Evolutionary conservation across 495 filamentous ascomycete species (phyloP).

Genomic region (Aspergillus heteromorphus): DNA sequence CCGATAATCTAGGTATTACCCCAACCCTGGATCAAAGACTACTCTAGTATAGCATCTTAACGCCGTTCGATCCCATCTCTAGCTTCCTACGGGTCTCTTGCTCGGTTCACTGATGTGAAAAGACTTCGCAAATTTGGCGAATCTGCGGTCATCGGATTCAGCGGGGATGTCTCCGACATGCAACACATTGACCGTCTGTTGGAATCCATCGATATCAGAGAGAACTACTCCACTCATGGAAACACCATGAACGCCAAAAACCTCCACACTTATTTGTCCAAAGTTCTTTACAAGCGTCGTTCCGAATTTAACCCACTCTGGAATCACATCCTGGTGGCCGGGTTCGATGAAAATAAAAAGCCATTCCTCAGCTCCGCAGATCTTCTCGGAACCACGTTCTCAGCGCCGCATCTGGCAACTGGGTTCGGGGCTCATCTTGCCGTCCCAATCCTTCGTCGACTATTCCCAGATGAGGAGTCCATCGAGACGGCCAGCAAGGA

Average conservation of each 20-base stretch:
- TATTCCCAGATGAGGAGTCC: constrained; percentile 74
- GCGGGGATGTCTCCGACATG: constrained; percentile 97
- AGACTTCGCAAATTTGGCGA: constrained; percentile 73
- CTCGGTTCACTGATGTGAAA: constrained; percentile 93
- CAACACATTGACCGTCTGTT: constrained; percentile 92
- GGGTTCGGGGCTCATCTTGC: constrained; percentile 92
- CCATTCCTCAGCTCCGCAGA: constrained; percentile 90
- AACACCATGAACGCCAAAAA: constrained; percentile 78
- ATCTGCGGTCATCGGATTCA: constrained; percentile 74
- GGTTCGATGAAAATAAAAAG: constrained; percentile 69
- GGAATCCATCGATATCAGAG: constrained; percentile 75
- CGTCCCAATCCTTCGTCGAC: constrained; percentile 78
- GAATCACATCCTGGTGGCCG: constrained; percentile 89
- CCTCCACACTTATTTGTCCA: constrained; percentile 90
- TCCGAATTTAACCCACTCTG: constrained; percentile 95
- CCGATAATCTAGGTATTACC: constrained; percentile 83
- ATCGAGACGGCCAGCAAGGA: constrained; percentile 67
- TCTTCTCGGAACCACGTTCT: constrained; percentile 88
- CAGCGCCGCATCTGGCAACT: constrained; percentile 79
- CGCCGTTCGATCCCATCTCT: neutral
- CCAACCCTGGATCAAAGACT: neutral
- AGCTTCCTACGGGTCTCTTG: constrained; percentile 97
- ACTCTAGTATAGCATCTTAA: neutral
- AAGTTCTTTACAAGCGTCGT: constrained; percentile 90
- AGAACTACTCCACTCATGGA: constrained; percentile 66